phyloP scores from a whole-genome alignment of 192 early-diverging fungal genomes.

The Coemansia sp. region DNA sequence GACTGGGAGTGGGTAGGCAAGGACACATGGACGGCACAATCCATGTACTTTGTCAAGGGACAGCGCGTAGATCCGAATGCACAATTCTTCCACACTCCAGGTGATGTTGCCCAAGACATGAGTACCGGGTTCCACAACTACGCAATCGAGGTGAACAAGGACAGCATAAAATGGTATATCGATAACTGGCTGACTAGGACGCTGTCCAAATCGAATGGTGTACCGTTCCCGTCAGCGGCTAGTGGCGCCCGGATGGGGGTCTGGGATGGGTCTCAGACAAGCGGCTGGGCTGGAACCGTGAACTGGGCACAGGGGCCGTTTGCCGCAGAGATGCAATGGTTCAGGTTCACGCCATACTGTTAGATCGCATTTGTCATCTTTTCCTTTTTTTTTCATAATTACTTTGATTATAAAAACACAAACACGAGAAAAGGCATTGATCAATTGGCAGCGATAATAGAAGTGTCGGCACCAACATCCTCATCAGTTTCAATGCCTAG shows the following conservation, averaged over 20 bases:
- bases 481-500: conserved; percentile 65
- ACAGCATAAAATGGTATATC: conserved; percentile 60
- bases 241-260: conserved; percentile 44
- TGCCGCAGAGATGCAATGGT: conserved; percentile 36
- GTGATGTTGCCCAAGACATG: conserved; percentile 37
- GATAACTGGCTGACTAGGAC: conserved; percentile 54
- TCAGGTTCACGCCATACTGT: conserved; percentile 38
- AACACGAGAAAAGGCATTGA: background rate
- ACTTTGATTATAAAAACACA: background rate
- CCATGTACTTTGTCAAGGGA: conserved; percentile 58
- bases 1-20: conserved; percentile 68
- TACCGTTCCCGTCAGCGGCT: conserved; percentile 37
- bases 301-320: conserved; percentile 41
- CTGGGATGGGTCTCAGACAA: conserved; percentile 52
- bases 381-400: background rate
- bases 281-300: conserved; percentile 50
- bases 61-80: conserved; percentile 41
- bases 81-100: conserved; percentile 31
- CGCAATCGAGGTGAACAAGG: conserved; percentile 57
- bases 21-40: conserved; percentile 49
- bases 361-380: background rate
- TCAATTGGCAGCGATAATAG: conserved; percentile 23
- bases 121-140: conserved; percentile 56
- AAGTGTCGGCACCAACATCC: conserved; percentile 33
- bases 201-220: conserved; percentile 18